Evolutionary conservation across 805 yeast species (phyloP).

Genomic region (Candida koratica): DNA sequence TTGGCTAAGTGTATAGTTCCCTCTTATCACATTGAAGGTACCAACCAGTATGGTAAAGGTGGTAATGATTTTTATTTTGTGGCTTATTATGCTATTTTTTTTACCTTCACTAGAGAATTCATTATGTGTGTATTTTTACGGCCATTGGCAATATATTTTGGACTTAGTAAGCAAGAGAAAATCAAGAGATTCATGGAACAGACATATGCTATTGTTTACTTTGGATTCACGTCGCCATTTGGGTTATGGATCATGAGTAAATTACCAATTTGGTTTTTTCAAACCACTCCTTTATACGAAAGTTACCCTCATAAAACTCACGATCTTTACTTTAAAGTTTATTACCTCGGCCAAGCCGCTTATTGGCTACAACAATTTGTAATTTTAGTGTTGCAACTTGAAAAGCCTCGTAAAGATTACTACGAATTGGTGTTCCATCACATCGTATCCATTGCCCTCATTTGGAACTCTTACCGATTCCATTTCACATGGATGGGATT

Average conservation of each 20-base stretch:
- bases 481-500: conserved; percentile 97
- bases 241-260: conserved; percentile 84
- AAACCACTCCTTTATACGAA: conserved; percentile 75
- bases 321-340: conserved; percentile 66
- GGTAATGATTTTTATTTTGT: conserved; percentile 76
- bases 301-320: conserved; percentile 81
- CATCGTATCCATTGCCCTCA: conserved; percentile 81
- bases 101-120: conserved; percentile 89
- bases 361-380: conserved; percentile 97
- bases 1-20: conserved; percentile 60
- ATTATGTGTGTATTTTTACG: conserved; percentile 74
- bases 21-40: conserved; percentile 59
- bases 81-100: conserved; percentile 73
- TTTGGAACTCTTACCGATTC: conserved; percentile 84
- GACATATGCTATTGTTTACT: conserved; percentile 78
- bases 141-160: conserved; percentile 61
- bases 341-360: conserved; percentile 89
- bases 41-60: conserved; percentile 85
- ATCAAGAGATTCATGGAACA: conserved; percentile 88
- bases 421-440: conserved; percentile 91
- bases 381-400: conserved; percentile 76
- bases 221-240: conserved; percentile 73
- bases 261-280: conserved; percentile 85
- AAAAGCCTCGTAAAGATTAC: conserved; percentile 93
- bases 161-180: conserved; percentile 53